Percentiles rank a stretch among this genome's conserved stretches.
These are phyloP conservation scores for Excoecaria agallocha DNA, from an alignment of 345 rosid species.

Conservation along the genomic window DNA sequence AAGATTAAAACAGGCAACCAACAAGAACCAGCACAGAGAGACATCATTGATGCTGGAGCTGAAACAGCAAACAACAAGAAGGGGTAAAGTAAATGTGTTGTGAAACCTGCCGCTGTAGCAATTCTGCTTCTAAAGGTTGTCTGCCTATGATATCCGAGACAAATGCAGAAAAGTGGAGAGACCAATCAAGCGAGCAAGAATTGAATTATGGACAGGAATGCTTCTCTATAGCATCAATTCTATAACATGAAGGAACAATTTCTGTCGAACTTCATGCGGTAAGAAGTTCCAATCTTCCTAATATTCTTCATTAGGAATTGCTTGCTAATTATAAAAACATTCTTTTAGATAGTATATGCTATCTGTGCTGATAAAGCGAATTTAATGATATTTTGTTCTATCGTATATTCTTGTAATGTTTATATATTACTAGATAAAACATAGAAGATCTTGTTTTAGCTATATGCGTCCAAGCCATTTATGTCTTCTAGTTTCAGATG, in stretches of 20 bases:
- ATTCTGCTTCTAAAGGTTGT: not conserved
- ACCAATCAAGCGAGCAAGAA: not conserved
- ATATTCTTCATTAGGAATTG: not conserved
- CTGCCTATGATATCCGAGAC: not conserved
- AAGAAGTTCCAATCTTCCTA: not conserved
- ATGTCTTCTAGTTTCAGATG: too few relatives aligned
- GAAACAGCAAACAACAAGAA: conserved; percentile 13
- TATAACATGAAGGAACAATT: not conserved
- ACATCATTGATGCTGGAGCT: conserved; percentile 16
- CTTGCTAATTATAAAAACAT: too few relatives aligned
- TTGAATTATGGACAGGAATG: conserved; percentile 9
- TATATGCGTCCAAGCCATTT: too few relatives aligned
- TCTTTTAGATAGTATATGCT: too few relatives aligned
- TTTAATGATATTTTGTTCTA: too few relatives aligned
- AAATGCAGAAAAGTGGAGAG: too few relatives aligned
- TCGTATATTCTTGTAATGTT: too few relatives aligned
- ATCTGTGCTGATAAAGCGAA: too few relatives aligned
- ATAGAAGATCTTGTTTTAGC: too few relatives aligned
- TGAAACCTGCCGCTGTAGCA: conserved; percentile 13
- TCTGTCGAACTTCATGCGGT: not conserved
- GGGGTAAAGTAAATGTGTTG: conserved; percentile 22
- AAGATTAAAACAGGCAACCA: conserved; percentile 21
- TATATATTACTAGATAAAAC: too few relatives aligned
- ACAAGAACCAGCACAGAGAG: conserved; percentile 19
- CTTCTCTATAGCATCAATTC: not conserved